These are phyloP conservation scores for Vitis rupestris DNA, from an alignment of 164 flowering plant genomes.

Conservation along the genomic window DNA sequence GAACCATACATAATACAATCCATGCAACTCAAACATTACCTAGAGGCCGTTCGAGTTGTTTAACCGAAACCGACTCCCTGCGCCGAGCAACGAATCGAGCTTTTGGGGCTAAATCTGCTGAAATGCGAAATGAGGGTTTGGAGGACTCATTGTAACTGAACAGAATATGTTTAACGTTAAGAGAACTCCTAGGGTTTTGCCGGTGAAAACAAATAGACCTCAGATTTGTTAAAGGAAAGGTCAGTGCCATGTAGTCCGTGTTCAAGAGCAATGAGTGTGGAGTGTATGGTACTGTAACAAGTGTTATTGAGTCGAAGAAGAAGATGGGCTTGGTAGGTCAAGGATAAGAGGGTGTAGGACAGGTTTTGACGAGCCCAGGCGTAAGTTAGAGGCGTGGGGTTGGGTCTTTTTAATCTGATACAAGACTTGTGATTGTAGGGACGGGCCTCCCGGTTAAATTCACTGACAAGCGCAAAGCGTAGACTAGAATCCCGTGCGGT, in stretches of 20 bases:
- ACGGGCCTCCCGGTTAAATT: too few species aligned
- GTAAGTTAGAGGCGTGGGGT: too few species aligned
- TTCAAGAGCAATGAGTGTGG: too few species aligned
- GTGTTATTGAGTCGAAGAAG: too few species aligned
- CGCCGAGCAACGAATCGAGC: constrained; percentile 75
- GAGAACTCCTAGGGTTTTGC: constrained; percentile 12
- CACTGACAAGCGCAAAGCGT: too few species aligned
- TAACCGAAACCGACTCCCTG: constrained; percentile 55
- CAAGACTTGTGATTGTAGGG: too few species aligned
- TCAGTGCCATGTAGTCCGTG: constrained; percentile 17
- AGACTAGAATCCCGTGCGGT: too few species aligned
- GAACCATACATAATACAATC: not conserved
- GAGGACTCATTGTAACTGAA: constrained; percentile 1
- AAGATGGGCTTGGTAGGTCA: too few species aligned
- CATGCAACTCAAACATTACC: constrained; percentile 32
- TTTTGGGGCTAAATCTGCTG: constrained; percentile 46
- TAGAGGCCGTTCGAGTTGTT: constrained; percentile 70
- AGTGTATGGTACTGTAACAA: too few species aligned
- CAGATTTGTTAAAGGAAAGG: constrained; percentile 7
- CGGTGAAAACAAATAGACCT: not conserved
- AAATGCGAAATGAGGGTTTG: constrained; percentile 28
- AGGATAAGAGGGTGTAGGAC: too few species aligned
- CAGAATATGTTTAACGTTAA: not conserved
- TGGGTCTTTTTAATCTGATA: too few species aligned
- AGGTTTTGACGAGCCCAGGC: too few species aligned